A percentile compares a stretch with the other conserved stretches of the same genome.
Conservation (phyloP, 2,329 filamentous ascomycete genomes). For the Cercospora sp. region DNA sequence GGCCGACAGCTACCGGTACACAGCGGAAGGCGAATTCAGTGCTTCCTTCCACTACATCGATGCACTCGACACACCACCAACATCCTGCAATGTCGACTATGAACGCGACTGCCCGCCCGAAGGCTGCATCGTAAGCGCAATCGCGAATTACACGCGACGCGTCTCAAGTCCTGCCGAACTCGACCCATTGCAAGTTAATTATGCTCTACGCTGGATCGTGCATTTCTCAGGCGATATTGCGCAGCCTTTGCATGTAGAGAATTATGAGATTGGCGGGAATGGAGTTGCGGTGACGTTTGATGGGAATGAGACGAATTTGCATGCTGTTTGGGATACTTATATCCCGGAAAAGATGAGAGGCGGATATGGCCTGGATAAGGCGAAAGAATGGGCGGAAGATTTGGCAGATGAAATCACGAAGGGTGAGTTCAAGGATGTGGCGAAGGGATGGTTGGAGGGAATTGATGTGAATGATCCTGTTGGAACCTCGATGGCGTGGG, state of each 20-base stretch:
- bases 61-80: slow-evolving; percentile 49
- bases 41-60: slow-evolving; percentile 55
- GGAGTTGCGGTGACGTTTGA: slow-evolving; percentile 48
- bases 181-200: slow-evolving; percentile 40
- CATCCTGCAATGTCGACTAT: slow-evolving; percentile 50
- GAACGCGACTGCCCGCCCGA: slow-evolving; percentile 53
- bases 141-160: slow-evolving; percentile 53
- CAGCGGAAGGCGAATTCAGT: slow-evolving; percentile 50
- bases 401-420: slow-evolving; percentile 42
- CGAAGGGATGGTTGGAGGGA: slow-evolving; percentile 40
- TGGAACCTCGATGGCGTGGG: slow-evolving; percentile 44
- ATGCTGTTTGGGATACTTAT: slow-evolving; percentile 48
- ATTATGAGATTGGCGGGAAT: slow-evolving; percentile 47
- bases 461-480: slow-evolving; percentile 41
- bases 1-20: slow-evolving; percentile 55
- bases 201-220: slow-evolving; percentile 53
- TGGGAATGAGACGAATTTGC: slow-evolving; percentile 44
- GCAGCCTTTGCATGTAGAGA: slow-evolving; percentile 66
- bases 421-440: slow-evolving; percentile 42
- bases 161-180: slow-evolving; percentile 34
- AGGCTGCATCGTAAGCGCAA: slow-evolving; percentile 55
- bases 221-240: slow-evolving; percentile 63
- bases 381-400: slow-evolving; percentile 42
- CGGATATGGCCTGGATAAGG: slow-evolving; percentile 42
- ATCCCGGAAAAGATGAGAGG: slow-evolving; percentile 47